Percentiles rank a stretch among this genome's conserved stretches.
phyloP scores from a whole-genome alignment of 805 yeast genomes.

The Candida schatavii region DNA sequence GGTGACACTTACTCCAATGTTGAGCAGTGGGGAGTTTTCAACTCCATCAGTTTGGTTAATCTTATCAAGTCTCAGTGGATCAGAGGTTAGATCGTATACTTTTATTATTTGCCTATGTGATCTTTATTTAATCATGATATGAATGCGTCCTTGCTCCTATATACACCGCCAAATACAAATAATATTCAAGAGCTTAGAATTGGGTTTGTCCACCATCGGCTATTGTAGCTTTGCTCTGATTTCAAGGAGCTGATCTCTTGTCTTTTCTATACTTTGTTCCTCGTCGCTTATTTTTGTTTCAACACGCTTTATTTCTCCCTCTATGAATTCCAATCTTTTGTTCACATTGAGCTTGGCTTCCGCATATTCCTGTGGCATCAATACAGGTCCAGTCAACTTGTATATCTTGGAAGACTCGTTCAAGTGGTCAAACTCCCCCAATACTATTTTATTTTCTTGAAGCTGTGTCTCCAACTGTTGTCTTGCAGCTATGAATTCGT shows the following conservation, averaged over 20 bases:
- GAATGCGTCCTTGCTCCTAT: no score
- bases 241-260: conserved; percentile 54
- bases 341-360: conserved; percentile 85
- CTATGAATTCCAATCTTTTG: conserved; percentile 87
- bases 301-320: conserved; percentile 69
- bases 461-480: conserved; percentile 89
- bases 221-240: conserved; percentile 33
- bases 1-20: conserved; percentile 62
- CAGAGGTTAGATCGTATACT: conserved; percentile 48
- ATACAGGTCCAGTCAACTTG: conserved; percentile 88
- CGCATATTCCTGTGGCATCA: conserved; percentile 79
- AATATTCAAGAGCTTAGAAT: no score
- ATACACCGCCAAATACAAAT: no score
- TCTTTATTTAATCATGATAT: no score
- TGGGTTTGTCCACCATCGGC: no score
- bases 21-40: conserved; percentile 78
- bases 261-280: conserved; percentile 51
- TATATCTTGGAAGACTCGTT: conserved; percentile 73
- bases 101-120: no score
- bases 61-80: conserved; percentile 67
- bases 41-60: conserved; percentile 61
- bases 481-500: conserved; percentile 64
- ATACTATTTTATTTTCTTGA: conserved; percentile 90
- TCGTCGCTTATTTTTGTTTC: conserved; percentile 59
- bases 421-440: conserved; percentile 67